Evolutionary conservation across 1,284 basidiomycete genomes (phyloP).

Genomic region (Moesziomyces aphidis): DNA sequence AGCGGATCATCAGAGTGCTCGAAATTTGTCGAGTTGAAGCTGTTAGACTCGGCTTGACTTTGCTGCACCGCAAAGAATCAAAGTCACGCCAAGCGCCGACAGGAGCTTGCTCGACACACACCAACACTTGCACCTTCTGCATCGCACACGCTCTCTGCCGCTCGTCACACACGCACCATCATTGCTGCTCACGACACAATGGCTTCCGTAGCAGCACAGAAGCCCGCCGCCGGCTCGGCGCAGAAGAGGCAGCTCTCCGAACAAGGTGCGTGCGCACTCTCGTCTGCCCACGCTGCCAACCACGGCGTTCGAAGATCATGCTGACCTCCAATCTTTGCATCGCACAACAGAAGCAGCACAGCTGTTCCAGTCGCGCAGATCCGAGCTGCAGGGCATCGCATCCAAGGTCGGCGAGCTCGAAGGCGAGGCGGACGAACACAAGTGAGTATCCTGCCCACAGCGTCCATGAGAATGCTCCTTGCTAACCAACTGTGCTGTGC

Average conservation of each 20-base stretch:
- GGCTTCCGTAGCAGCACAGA: constrained; percentile 35
- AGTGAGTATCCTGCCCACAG: constrained; percentile 34
- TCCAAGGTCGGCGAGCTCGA: constrained; percentile 66
- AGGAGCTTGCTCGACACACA: background rate
- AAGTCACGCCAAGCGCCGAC: constrained; percentile 2
- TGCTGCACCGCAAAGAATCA: background rate
- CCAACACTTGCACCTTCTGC: constrained; percentile 10
- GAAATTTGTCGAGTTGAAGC: background rate
- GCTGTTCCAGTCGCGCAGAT: constrained; percentile 52
- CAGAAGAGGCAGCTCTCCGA: constrained; percentile 43
- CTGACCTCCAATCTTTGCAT: background rate
- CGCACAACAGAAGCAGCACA: constrained; percentile 49
- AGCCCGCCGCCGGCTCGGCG: constrained; percentile 14
- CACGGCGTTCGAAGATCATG: too few species aligned
- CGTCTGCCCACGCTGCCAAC: background rate
- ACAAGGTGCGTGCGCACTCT: constrained; percentile 23
- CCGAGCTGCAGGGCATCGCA: constrained; percentile 64
- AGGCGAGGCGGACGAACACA: constrained; percentile 66
- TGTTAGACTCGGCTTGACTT: background rate
- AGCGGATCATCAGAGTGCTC: background rate
- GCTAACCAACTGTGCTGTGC: too few species aligned
- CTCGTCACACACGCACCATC: background rate
- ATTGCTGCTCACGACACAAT: constrained; percentile 3
- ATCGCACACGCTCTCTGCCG: background rate
- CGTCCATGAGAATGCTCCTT: too few species aligned